Evolutionary conservation across 495 filamentous ascomycete genomes (phyloP), one percentile per base, ranked within the genome.

Genomic region (Gamarada debralockiae): DNA sequence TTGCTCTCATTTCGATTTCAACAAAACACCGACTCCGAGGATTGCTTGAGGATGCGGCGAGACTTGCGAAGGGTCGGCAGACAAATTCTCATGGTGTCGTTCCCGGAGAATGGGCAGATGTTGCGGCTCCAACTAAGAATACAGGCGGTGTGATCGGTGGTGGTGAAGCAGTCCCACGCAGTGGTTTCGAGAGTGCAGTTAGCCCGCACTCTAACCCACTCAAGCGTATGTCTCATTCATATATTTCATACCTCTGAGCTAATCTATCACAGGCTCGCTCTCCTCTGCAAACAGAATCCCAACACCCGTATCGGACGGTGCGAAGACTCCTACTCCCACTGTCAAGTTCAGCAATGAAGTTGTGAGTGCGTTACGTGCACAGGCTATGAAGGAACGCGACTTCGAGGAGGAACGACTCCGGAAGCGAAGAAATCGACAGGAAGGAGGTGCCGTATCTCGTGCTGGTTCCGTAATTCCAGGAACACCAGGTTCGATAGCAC

Each of bases 1-100:
- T 95, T 17, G 80, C 85, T 22, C 72, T 95, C 22, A 48, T 95
- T 25, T 91, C 87, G 8, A 76, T 93, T 25, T 84, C 85, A 6
- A 79, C 85, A 31, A 83, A 89, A 53, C 83, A 90, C 60, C 78
- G 86, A 20, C 34, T 95, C 22, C 71, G 84, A 36, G 75, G 78
- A 3, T 65, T 93, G 12, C 52, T 93, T 20, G 83, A 89, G 57
- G 89, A 93, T 61, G 81, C 85, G 5, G 76, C 79, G 42, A 76
- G 68, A 13, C 66, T 91, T 7, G 74, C 87, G 15, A 76, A 72
- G 52, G 82, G 75, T 46, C 81, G 90, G 49, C 81, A 83, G 59
- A 77, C 71, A 33, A 84, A 82, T n/a, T 83, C 88, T 12, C 79
- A 89, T 66, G 90, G 89, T 3, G 65, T 80, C 6, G 75, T 90